Evolutionary conservation across 75 land plant species (phyloP), one percentile per base, ranked within the genome.

Genomic region (Cunninghamia lanceolata): DNA sequence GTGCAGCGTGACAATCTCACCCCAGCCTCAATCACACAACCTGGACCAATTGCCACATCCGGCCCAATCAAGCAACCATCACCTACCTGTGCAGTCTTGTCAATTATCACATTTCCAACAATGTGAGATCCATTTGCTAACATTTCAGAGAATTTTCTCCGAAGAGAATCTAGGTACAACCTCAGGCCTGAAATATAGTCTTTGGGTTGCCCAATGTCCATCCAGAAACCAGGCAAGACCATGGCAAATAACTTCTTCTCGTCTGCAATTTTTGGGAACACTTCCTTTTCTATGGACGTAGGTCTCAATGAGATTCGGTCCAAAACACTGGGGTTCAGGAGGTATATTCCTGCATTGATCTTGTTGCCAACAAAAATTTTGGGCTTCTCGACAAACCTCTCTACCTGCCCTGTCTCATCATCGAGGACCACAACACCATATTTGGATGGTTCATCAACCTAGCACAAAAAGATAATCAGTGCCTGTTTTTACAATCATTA

Each of bases 51-150:
- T 1, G 95, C 93, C 38, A 97, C 99, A 91, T 97, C 96, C 10
- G 99, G 99, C 3, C 99, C 99, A 39, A 97, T 95, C 87, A 96
- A 85, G 86, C 98, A 97, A 21, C 99, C 99, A 6, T 96, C 98
- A 5, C 99, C 97, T n/a, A 96, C 92, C 39, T 85, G 81, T 36
- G 97, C 99, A 81, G 59, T 92, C 83, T 94, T 92, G 83, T 97
- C 91, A 50, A 96, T 90, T 74, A 97, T 43, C 9, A 97, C 98
- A 88, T 95, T 97, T 25, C 98, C 99, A 6, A 96, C 85, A 82
- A 95, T 89, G 84, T 92, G 76, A 14, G 91, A 34, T 0, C 99
- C 98, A 46, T 84, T 40, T 21, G 99, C 93, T 35, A 97, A 85
- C 50, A 88, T 91, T 9, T 89, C 83, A 1, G 99, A 86, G n/a